Conservation (phyloP, 495 filamentous ascomycete genomes). For the Niebla homalea region DNA sequence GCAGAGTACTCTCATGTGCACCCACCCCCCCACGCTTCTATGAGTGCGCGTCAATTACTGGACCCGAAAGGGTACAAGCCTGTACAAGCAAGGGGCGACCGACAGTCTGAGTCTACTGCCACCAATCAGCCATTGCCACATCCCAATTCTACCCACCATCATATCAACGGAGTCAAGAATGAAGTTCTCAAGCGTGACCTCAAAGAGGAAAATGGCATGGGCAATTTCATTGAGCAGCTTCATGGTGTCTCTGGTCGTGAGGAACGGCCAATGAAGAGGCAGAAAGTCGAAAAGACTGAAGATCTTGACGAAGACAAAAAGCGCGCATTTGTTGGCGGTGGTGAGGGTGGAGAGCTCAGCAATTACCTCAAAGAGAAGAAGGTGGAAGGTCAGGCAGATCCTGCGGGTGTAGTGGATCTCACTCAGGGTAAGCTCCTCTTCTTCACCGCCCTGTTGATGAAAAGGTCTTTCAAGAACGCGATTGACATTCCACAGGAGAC, state of each 20-base stretch:
- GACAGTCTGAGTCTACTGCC: neutral
- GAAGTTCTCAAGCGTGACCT: slow-evolving; percentile 11
- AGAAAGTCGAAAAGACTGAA: slow-evolving; percentile 36
- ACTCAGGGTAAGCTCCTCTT: slow-evolving; percentile 35
- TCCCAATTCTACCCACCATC: neutral
- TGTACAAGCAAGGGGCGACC: neutral
- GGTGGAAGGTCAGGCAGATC: slow-evolving; percentile 31
- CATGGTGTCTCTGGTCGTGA: slow-evolving; percentile 57
- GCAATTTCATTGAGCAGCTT: slow-evolving; percentile 48
- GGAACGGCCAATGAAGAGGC: slow-evolving; percentile 48
- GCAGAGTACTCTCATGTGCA: neutral
- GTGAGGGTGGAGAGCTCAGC: slow-evolving; percentile 43
- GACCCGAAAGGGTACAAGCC: slow-evolving; percentile 13
- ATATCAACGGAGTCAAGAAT: neutral
- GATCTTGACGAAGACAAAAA: slow-evolving; percentile 31
- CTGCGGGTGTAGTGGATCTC: slow-evolving; percentile 46
- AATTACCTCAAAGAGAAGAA: slow-evolving; percentile 47
- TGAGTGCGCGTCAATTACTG: slow-evolving; percentile 14
- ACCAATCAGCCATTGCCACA: neutral
- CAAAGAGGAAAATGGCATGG: slow-evolving; percentile 15
- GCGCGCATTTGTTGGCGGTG: slow-evolving; percentile 27
- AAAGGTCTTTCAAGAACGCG: neutral
- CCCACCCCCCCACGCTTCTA: neutral
- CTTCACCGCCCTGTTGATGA: neutral
- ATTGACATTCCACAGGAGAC: slow-evolving; percentile 18